Conservation (phyloP, 148 eudicot genomes). For the Camellia sinensis region DNA sequence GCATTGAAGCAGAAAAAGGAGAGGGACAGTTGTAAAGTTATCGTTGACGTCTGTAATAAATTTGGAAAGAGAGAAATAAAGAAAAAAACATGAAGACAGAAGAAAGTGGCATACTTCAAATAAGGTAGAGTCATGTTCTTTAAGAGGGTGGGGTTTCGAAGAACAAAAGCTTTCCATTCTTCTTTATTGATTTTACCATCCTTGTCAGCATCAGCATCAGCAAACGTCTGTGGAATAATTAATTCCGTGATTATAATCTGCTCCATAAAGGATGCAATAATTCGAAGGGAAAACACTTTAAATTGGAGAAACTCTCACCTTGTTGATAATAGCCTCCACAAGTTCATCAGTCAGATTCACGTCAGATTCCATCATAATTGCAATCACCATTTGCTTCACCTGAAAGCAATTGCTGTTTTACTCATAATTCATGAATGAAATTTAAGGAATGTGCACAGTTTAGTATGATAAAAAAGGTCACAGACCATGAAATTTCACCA, state of each 20-base stretch:
- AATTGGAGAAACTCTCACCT: conserved; percentile 32
- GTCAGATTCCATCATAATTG: conserved; percentile 75
- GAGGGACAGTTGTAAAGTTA: neutral
- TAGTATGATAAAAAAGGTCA: neutral
- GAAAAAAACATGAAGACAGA: neutral
- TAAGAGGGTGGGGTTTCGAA: conserved; percentile 60
- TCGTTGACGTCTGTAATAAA: neutral
- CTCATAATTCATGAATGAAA: conserved; percentile 1
- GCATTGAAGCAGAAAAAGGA: no score
- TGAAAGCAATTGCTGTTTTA: conserved; percentile 26
- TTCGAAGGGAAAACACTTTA: neutral
- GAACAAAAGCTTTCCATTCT: conserved; percentile 78
- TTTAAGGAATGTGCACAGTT: neutral
- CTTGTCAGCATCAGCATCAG: conserved; percentile 74
- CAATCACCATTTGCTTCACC: conserved; percentile 95
- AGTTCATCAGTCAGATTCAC: conserved; percentile 70
- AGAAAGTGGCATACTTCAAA: conserved; percentile 54
- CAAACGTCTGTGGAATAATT: conserved; percentile 59
- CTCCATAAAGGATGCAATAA: neutral
- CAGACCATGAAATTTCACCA: neutral
- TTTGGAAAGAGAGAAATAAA: neutral
- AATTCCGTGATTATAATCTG: neutral
- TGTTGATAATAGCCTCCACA: conserved; percentile 74
- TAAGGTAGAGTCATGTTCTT: conserved; percentile 95
- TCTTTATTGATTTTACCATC: conserved; percentile 77